A percentile compares a stretch with the other conserved stretches of the same genome.
Evolutionary conservation across 2,329 filamentous ascomycete species (phyloP).

Genomic region (Cyclaneusma minus): DNA sequence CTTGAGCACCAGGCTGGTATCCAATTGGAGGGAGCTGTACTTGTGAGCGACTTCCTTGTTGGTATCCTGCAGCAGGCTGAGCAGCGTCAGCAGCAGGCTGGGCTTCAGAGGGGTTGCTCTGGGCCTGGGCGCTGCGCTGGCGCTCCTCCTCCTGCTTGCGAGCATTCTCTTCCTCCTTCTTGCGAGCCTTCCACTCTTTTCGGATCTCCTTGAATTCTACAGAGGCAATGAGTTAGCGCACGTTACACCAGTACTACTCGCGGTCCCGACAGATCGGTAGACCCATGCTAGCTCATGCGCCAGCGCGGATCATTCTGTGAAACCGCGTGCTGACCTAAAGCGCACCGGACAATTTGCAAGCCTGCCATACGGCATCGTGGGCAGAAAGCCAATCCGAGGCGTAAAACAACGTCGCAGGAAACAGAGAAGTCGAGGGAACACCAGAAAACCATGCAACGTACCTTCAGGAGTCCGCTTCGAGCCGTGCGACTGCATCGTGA

Average conservation of each 20-base stretch:
- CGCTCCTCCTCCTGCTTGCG: conserved; percentile 85
- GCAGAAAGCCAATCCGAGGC: not conserved
- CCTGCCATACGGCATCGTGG: conserved; percentile 7
- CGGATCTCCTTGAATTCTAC: conserved; percentile 97
- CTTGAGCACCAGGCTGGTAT: conserved; percentile 44
- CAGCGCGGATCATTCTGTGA: conserved; percentile 20
- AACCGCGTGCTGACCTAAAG: conserved; percentile 5
- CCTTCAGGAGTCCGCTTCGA: conserved; percentile 93
- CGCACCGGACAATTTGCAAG: conserved; percentile 7
- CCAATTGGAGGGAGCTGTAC: conserved; percentile 62
- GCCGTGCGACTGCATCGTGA: conserved; percentile 97
- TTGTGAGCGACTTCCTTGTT: conserved; percentile 34
- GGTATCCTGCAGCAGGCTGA: conserved; percentile 31
- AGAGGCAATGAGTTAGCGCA: conserved; percentile 13
- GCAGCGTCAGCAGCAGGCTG: conserved; percentile 35
- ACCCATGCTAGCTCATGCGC: conserved; percentile 28
- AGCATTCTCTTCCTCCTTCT: conserved; percentile 91
- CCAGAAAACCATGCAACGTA: conserved; percentile 38
- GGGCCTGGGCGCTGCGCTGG: conserved; percentile 45
- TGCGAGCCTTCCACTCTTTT: conserved; percentile 97
- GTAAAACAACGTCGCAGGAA: conserved; percentile 1
- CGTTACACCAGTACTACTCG: conserved; percentile 10
- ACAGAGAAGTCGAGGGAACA: conserved; percentile 2
- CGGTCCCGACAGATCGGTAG: conserved; percentile 16
- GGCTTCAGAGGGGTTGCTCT: conserved; percentile 30